Evolutionary conservation across 805 yeast genomes (phyloP), one percentile per base, ranked within the genome.

Genomic region (Ogataea neopini): DNA sequence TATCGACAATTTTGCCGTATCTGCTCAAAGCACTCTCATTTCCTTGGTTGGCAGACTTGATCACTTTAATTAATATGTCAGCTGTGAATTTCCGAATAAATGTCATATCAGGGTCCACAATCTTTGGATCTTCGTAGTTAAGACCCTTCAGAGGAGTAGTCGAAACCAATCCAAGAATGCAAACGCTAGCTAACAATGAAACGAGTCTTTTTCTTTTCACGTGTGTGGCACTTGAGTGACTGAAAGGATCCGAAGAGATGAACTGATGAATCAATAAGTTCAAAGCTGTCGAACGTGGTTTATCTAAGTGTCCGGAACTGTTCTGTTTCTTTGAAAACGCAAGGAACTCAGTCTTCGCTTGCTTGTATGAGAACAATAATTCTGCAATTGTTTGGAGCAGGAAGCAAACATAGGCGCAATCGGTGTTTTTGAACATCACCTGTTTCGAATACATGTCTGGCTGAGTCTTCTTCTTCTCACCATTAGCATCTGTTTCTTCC

Each of bases 191-290:
- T 29, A 86, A 67, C 33, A 79, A 72, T 1, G 92, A 77, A 3
- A 89, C 72, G 0, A 81, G 72, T 17, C 69, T 68, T 53, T 78
- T 74, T 66, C 95, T 70, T 47, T 77, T 77, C 26, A 51, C 63
- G 39, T 74, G 69, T 10, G 66, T 54, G n/a, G 67, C 51, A 18
- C 60, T 58, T 3, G 66, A 64, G 1, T 64, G 62, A 8, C 61
- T 71, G 32, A 70, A 70, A 54, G 68, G 71, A n/a, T 75, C 70
- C 2, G 83, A 73, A 2, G 86, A 81, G 2, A 90, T 64, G 41
- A 91, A 72, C 58, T 86, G 90, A 61, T 88, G 90, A 14, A 90
- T 65, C 49, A 90, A 75, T 55, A 87, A 80, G 61, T 89, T 88
- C 51, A 91, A 65, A 1, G 92, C 83, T 0, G 95, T 85, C 0